phyloP scores from a whole-genome alignment of 192 early-diverging fungal genomes.

The Coemansia sp. region DNA sequence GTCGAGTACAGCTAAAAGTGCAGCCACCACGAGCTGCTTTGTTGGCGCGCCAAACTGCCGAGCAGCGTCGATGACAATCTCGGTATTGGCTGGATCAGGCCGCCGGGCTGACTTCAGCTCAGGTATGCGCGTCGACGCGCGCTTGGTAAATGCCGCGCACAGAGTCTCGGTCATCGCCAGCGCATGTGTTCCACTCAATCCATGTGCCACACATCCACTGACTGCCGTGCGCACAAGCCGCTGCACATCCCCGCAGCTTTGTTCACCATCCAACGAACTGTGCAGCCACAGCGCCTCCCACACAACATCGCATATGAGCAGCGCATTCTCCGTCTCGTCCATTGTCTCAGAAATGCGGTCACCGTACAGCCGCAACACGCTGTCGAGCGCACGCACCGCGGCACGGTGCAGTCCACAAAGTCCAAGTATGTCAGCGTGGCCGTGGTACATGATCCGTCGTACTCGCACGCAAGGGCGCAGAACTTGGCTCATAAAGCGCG shows the following conservation, averaged over 20 bases:
- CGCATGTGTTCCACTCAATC: neutral
- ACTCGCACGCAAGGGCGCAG: slow-evolving; percentile 37
- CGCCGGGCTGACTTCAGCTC: neutral
- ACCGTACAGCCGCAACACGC: slow-evolving; percentile 38
- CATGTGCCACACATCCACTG: neutral
- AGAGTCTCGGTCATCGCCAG: slow-evolving; percentile 19
- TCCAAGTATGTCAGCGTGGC: neutral
- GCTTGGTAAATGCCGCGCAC: slow-evolving; percentile 40
- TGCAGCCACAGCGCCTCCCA: slow-evolving; percentile 48
- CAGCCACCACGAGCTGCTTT: slow-evolving; percentile 19
- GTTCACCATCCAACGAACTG: slow-evolving; percentile 1
- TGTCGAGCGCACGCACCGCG: slow-evolving; percentile 36
- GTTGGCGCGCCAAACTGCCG: slow-evolving; percentile 19
- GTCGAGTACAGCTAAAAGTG: slow-evolving; percentile 23
- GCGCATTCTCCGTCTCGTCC: neutral
- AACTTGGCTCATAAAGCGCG: slow-evolving; percentile 14
- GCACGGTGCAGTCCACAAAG: slow-evolving; percentile 27
- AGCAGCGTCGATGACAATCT: neutral
- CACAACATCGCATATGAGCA: slow-evolving; percentile 26
- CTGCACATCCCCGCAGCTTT: slow-evolving; percentile 10
- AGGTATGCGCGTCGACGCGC: slow-evolving; percentile 3
- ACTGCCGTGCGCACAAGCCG: slow-evolving; percentile 27
- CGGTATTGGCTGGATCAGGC: neutral
- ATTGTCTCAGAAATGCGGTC: slow-evolving; percentile 4
- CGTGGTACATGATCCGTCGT: slow-evolving; percentile 14